These are phyloP conservation scores for Diplodia seriata DNA, from an alignment of 2,329 filamentous ascomycete genomes.

Conservation along the genomic window DNA sequence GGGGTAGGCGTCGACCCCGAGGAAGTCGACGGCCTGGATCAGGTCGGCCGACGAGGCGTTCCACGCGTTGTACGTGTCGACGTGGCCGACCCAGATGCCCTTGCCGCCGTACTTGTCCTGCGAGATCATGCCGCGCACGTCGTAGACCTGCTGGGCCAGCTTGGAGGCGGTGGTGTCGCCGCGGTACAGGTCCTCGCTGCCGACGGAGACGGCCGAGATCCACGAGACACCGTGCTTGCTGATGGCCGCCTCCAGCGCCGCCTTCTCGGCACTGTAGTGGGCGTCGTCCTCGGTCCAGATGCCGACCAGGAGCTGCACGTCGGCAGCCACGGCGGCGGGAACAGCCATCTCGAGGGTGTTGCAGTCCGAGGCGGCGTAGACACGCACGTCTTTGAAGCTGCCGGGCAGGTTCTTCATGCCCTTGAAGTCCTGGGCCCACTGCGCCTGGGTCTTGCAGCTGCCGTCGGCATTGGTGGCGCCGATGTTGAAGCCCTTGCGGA, in stretches of 20 bases:
- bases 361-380: slow-evolving; percentile 43
- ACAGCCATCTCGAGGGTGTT: slow-evolving; percentile 40
- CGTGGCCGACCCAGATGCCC: slow-evolving; percentile 43
- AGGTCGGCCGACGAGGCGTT: slow-evolving; percentile 47
- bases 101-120: slow-evolving; percentile 34
- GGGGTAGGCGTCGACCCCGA: slow-evolving; percentile 48
- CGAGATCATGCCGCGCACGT: slow-evolving; percentile 39
- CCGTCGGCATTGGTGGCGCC: slow-evolving; percentile 40
- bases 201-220: slow-evolving; percentile 47
- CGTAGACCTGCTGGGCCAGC: slow-evolving; percentile 40
- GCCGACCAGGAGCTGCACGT: slow-evolving; percentile 47
- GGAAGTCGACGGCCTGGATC: slow-evolving; percentile 47
- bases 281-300: slow-evolving; percentile 44
- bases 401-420: slow-evolving; percentile 39
- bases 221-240: slow-evolving; percentile 45
- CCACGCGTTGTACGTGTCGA: slow-evolving; percentile 49
- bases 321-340: slow-evolving; percentile 45
- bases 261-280: slow-evolving; percentile 46
- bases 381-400: slow-evolving; percentile 39
- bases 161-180: slow-evolving; percentile 33
- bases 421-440: slow-evolving; percentile 42
- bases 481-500: slow-evolving; percentile 44
- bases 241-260: slow-evolving; percentile 43
- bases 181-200: slow-evolving; percentile 68
- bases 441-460: slow-evolving; percentile 39